phyloP scores from a whole-genome alignment of 768 basidiomycete genomes.

The Gyrodon lividus region DNA sequence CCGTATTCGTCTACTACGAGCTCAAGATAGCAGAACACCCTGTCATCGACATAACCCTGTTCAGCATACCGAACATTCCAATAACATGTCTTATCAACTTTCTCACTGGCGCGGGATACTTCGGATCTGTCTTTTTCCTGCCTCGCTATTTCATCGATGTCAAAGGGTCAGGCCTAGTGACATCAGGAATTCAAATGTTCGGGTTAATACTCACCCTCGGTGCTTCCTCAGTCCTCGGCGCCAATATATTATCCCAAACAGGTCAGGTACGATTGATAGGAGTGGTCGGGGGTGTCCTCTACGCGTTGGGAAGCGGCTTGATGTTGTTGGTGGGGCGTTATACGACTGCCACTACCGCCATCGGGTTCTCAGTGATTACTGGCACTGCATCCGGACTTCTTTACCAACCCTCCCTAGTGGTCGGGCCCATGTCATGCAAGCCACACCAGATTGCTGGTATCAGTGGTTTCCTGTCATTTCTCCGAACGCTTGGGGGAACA shows the following conservation, averaged over 20 bases:
- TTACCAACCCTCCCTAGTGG: conserved; percentile 35
- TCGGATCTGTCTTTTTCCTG: conserved; percentile 37
- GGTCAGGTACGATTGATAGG: conserved; percentile 34
- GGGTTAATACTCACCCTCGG: conserved; percentile 35
- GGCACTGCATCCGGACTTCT: conserved; percentile 33
- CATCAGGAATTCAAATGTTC: conserved; percentile 36
- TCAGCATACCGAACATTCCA: conserved; percentile 34
- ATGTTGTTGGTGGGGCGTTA: conserved; percentile 33
- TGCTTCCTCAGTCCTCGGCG: conserved; percentile 34
- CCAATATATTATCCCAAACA: conserved; percentile 32
- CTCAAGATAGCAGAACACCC: conserved; percentile 33
- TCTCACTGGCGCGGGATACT: conserved; percentile 38
- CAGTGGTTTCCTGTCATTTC: conserved; percentile 36
- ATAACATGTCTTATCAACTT: conserved; percentile 38
- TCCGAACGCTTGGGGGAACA: conserved; percentile 34
- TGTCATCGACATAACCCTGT: conserved; percentile 34
- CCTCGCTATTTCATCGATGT: conserved; percentile 40
- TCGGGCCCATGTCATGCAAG: conserved; percentile 36
- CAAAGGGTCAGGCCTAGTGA: conserved; percentile 32
- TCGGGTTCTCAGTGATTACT: conserved; percentile 33
- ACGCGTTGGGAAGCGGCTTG: conserved; percentile 32
- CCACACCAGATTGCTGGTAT: conserved; percentile 35
- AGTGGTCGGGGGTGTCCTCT: conserved; percentile 28
- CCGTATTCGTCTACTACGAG: conserved; percentile 35
- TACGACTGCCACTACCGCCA: conserved; percentile 27